Percentiles rank a stretch among this genome's conserved stretches.
phyloP scores from a whole-genome alignment of 2,329 filamentous ascomycete species.

The Seiridium unicorne region DNA sequence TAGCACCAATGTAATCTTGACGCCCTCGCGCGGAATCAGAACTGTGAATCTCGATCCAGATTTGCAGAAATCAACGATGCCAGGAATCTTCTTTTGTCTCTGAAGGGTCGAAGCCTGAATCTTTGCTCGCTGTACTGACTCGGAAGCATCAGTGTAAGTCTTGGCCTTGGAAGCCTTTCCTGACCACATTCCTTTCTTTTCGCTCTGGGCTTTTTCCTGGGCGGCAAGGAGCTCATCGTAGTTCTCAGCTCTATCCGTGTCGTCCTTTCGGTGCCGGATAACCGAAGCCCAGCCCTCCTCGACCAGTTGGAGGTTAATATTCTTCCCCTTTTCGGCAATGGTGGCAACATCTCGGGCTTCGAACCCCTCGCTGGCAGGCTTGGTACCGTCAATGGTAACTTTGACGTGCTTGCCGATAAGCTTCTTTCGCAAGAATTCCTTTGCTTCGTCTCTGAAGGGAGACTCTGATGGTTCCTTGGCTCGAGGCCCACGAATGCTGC shows the following conservation, averaged over 20 bases:
- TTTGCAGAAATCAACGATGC: conserved; percentile 95
- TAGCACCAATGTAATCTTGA: conserved; percentile 92
- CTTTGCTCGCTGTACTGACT: conserved; percentile 92
- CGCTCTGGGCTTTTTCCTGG: conserved; percentile 79
- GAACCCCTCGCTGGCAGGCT: conserved; percentile 84
- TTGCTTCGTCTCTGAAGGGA: conserved; percentile 88
- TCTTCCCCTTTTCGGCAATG: conserved; percentile 79
- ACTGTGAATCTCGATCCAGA: conserved; percentile 93
- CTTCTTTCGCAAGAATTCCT: conserved; percentile 92
- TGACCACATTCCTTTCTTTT: conserved; percentile 93
- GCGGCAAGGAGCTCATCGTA: conserved; percentile 86
- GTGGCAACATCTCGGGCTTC: conserved; percentile 95
- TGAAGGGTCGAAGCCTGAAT: conserved; percentile 85
- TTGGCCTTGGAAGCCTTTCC: conserved; percentile 81
- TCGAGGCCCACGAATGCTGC: conserved; percentile 92
- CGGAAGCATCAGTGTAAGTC: conserved; percentile 85
- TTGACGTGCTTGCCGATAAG: conserved; percentile 95
- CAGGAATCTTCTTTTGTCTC: conserved; percentile 88
- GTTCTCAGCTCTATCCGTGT: conserved; percentile 88
- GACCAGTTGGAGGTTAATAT: conserved; percentile 80
- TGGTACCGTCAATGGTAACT: conserved; percentile 84
- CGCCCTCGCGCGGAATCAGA: conserved; percentile 85
- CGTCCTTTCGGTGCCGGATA: conserved; percentile 91
- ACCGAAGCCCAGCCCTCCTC: conserved; percentile 92
- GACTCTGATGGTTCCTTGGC: conserved; percentile 81